phyloP scores from a whole-genome alignment of 1,139 yeast species.

The Saccharomycopsis hybrid region DNA sequence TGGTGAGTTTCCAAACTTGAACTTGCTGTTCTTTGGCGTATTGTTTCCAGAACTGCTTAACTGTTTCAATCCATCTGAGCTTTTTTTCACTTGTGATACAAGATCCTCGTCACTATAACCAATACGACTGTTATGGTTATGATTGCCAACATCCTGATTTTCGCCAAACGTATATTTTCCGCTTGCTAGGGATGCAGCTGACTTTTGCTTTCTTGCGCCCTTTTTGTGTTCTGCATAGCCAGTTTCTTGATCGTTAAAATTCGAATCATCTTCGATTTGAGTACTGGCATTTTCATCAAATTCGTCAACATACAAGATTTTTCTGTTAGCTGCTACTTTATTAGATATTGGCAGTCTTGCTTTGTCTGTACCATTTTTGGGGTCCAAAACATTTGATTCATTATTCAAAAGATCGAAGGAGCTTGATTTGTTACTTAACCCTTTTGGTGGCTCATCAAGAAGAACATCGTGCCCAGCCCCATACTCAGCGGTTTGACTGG shows the following conservation, averaged over 20 bases:
- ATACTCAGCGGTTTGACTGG: slow-evolving; percentile 8
- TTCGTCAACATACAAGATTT: slow-evolving; percentile 28
- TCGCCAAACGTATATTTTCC: too few relatives aligned
- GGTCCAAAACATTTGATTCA: neutral
- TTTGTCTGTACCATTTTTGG: neutral
- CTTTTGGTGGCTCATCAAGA: slow-evolving; percentile 10
- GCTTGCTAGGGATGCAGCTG: too few relatives aligned
- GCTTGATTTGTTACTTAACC: neutral
- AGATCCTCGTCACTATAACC: neutral
- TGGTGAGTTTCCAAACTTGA: slow-evolving; percentile 5
- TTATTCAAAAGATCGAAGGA: neutral
- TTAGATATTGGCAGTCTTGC: slow-evolving; percentile 17
- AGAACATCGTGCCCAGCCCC: slow-evolving; percentile 1
- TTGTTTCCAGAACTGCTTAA: slow-evolving; percentile 7
- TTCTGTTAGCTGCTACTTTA: slow-evolving; percentile 26
- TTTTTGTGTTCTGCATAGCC: neutral
- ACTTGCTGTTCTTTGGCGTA: slow-evolving; percentile 19
- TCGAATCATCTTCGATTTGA: neutral
- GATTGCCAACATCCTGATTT: too few relatives aligned
- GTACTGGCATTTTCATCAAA: slow-evolving; percentile 22
- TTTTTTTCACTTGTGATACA: slow-evolving; percentile 3
- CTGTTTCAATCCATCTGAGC: slow-evolving; percentile 11
- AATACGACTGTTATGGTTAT: neutral
- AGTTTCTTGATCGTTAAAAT: neutral
- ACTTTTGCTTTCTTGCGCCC: too few relatives aligned